A percentile compares a stretch with the other conserved stretches of the same genome.
Evolutionary conservation across 1,284 basidiomycete species (phyloP).

Genomic region (Ceratobasidium sp.): DNA sequence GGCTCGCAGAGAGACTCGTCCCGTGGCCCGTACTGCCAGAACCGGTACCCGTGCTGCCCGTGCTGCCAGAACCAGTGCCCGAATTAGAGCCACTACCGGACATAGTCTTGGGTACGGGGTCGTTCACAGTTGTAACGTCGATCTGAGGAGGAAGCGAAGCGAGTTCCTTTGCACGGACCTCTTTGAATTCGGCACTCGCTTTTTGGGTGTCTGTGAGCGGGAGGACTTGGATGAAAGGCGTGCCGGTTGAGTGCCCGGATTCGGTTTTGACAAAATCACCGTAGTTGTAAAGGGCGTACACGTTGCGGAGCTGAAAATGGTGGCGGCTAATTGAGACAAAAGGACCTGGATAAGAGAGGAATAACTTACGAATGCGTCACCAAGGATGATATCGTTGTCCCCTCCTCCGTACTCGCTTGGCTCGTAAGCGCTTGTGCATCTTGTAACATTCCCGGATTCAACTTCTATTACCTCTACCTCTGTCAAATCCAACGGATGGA

Average conservation of each 20-base stretch:
- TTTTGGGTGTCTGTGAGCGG: conserved; percentile 10
- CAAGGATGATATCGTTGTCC: conserved; percentile 28
- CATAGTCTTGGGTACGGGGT: conserved; percentile 13
- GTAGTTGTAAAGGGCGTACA: conserved; percentile 38
- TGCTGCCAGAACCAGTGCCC: not conserved
- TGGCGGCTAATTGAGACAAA: not conserved
- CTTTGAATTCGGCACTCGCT: conserved; percentile 32
- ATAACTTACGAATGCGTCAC: conserved; percentile 31
- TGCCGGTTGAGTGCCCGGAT: conserved; percentile 5
- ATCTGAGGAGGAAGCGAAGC: conserved; percentile 21
- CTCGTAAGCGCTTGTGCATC: conserved; percentile 7
- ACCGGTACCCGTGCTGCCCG: not conserved
- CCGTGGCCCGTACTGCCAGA: not conserved
- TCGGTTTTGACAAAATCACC: conserved; percentile 30
- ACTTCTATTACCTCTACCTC: not conserved
- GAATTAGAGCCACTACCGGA: not conserved
- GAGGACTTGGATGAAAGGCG: conserved; percentile 32
- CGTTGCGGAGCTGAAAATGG: conserved; percentile 33
- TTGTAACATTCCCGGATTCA: not conserved
- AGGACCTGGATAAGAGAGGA: too few relatives aligned
- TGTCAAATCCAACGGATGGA: conserved; percentile 25
- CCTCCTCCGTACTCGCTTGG: conserved; percentile 9
- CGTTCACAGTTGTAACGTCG: conserved; percentile 33
- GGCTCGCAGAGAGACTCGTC: not conserved
- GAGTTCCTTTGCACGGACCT: conserved; percentile 13